phyloP scores from a whole-genome alignment of 2,329 filamentous ascomycete genomes.

The Epichloe amarillans region DNA sequence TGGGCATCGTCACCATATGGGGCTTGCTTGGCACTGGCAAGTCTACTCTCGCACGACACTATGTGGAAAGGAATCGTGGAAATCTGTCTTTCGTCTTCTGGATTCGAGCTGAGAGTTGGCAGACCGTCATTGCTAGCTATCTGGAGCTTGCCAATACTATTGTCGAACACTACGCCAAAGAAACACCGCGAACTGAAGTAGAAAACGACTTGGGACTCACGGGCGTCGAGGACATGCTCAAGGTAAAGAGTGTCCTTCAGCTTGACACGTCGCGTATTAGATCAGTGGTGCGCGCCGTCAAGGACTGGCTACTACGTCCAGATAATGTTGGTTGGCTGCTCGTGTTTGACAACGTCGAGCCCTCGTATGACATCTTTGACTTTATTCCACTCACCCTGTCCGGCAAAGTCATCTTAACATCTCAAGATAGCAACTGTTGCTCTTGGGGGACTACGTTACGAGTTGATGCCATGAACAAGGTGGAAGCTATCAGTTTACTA shows the following conservation, averaged over 20 bases:
- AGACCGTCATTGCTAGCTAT: conserved; percentile 14
- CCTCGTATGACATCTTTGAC: conserved; percentile 13
- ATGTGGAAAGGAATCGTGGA: conserved; percentile 10
- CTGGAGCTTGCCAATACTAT: conserved; percentile 12
- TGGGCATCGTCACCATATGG: conserved; percentile 13
- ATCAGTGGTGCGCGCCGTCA: conserved; percentile 14
- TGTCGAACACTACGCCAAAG: conserved; percentile 11
- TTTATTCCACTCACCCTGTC: conserved; percentile 14
- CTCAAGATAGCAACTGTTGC: conserved; percentile 11
- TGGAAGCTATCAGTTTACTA: conserved; percentile 10
- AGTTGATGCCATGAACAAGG: conserved; percentile 10
- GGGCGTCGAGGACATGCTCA: conserved; percentile 14
- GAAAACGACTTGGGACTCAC: conserved; percentile 14
- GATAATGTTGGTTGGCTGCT: conserved; percentile 14
- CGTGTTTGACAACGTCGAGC: conserved; percentile 13
- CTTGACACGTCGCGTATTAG: conserved; percentile 11
- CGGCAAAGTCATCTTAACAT: conserved; percentile 14
- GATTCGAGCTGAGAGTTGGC: conserved; percentile 15
- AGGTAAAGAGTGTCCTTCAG: conserved; percentile 11
- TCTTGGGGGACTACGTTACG: conserved; percentile 12
- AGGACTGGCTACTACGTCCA: conserved; percentile 15
- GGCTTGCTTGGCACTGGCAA: conserved; percentile 12
- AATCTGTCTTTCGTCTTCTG: conserved; percentile 15
- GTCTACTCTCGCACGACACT: conserved; percentile 13
- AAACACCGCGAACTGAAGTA: conserved; percentile 7